Evolutionary conservation across 805 yeast genomes (phyloP), one percentile per base, ranked within the genome.

Genomic region (Saturnispora gosingensis): DNA sequence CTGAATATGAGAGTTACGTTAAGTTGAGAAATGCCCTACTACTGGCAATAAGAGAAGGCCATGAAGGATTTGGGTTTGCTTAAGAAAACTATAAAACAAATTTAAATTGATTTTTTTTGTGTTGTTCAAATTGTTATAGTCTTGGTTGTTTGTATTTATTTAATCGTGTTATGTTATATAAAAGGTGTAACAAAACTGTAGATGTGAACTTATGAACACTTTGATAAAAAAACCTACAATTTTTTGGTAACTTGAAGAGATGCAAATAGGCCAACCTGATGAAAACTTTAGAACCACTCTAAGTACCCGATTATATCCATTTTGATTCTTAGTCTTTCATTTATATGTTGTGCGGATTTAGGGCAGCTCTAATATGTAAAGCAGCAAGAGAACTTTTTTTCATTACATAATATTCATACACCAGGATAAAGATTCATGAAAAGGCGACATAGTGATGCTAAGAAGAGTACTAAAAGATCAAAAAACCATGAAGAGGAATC

Each of bases 1-100:
- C 99, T 0, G 93, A 88, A 24, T 93, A 93, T 68, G 95, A 85
- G 50, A 80, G 85, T 6, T 93, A 91, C 64, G 96, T 88, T 52
- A 82, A 86, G 20, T 73, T 93, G 49, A 78, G 97, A 56, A 85
- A 88, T 2, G 81, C 93, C 1, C 67, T 93, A 56, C 69, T 90
- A 57, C 65, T 86, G 58, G 97, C 99, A 0, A 80, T 93, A 16
- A 86, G 89, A 25, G 99, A 93, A 67, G 98, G 98, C 18, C 85
- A 86, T 61, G 97, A 88, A 72, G 98, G 98, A 3, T 93, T 93
- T 70, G 98, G 97, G 11, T 76, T 89, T 64, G 95, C 91, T 16
- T 67, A 46, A 53, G 20, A 2, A 15, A 6, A 22, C 11, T 25
- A 16, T 42, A 30, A 30, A 30, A 3, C 15, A 10, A 30, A 30